phyloP scores from a whole-genome alignment of 495 filamentous ascomycete species.

The Margaritispora aquatica region DNA sequence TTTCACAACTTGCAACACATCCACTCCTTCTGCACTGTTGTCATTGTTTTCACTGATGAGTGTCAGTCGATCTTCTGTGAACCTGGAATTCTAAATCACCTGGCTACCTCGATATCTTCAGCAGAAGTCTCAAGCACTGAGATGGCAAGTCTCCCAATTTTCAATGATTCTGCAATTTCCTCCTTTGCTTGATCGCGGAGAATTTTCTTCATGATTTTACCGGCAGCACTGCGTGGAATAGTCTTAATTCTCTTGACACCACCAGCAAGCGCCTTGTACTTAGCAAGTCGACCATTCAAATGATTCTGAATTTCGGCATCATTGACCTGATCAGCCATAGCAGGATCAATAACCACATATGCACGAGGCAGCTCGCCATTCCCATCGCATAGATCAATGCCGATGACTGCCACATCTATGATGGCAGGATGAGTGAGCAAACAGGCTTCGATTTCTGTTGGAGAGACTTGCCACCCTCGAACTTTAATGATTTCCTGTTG shows the following conservation, averaged over 20 bases:
- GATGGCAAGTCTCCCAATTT: neutral
- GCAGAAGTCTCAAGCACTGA: neutral
- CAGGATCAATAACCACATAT: conserved; percentile 38
- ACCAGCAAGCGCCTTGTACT: conserved; percentile 72
- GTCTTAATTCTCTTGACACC: conserved; percentile 73
- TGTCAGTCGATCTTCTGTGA: too few relatives aligned
- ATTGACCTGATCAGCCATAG: conserved; percentile 38
- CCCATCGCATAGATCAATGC: conserved; percentile 52
- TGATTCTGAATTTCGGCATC: conserved; percentile 59
- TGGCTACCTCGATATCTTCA: too few relatives aligned
- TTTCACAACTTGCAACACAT: too few relatives aligned
- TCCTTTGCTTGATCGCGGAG: neutral
- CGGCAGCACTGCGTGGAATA: conserved; percentile 75
- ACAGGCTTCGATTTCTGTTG: conserved; percentile 77
- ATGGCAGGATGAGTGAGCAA: conserved; percentile 64
- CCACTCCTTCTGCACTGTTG: too few relatives aligned
- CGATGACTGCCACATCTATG: conserved; percentile 72
- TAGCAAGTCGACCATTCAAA: conserved; percentile 43
- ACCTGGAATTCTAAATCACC: too few relatives aligned
- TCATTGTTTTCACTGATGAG: too few relatives aligned
- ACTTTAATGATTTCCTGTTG: conserved; percentile 71
- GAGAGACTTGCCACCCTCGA: conserved; percentile 80
- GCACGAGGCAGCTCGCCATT: conserved; percentile 61
- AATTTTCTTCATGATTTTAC: conserved; percentile 75
- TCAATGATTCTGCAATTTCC: neutral